Conservation (phyloP, 345 rosid genomes). For the Murraya paniculata region DNA sequence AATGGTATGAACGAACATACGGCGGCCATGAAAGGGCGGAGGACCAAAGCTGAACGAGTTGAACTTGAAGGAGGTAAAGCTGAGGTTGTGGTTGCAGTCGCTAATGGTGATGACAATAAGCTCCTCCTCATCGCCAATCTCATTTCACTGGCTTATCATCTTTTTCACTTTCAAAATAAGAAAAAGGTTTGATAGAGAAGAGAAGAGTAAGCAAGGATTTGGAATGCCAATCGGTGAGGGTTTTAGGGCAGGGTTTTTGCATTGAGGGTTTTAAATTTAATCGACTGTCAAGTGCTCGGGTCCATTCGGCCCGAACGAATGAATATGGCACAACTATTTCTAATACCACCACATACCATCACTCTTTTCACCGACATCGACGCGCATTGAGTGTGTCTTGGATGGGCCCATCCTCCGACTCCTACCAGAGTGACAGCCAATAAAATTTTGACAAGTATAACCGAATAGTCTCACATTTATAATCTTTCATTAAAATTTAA, state of each 20-base stretch:
- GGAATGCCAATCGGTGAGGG: neutral
- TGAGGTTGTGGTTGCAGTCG: neutral
- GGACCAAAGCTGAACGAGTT: neutral
- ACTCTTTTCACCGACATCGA: too few relatives aligned
- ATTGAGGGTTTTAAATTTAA: neutral
- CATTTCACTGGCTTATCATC: slow-evolving; percentile 1
- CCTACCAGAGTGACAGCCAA: too few relatives aligned
- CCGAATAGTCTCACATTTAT: too few relatives aligned
- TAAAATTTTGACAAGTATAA: too few relatives aligned
- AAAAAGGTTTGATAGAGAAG: too few relatives aligned
- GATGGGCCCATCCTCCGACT: too few relatives aligned
- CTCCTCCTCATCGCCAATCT: neutral
- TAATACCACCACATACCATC: neutral
- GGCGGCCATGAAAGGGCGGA: slow-evolving; percentile 13
- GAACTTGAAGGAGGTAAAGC: neutral
- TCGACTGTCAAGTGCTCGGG: neutral
- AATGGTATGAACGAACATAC: neutral
- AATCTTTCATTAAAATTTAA: too few relatives aligned
- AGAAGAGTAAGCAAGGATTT: neutral
- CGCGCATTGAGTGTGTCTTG: too few relatives aligned
- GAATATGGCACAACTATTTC: neutral
- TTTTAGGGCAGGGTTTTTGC: slow-evolving; percentile 13
- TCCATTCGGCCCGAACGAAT: neutral
- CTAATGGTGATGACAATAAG: neutral
- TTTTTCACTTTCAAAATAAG: too few relatives aligned